Base-by-base conservation (phyloP, 345 rosid species). In the Gossypium thurberi region DNA sequence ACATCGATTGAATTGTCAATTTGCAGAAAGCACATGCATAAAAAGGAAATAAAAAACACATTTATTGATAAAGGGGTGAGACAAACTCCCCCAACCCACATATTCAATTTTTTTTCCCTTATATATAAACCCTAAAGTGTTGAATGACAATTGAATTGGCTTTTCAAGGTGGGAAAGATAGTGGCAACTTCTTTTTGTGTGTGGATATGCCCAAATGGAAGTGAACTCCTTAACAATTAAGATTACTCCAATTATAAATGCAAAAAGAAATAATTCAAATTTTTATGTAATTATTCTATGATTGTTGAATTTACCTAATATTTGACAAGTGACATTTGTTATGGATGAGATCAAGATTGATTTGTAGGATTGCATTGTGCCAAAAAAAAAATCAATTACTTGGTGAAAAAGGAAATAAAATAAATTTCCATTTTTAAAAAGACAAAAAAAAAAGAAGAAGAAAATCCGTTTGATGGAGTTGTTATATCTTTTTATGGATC, bases 331-430 rank as follows among this genome's bases (percentile, higher is more conserved):
- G 76, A 43, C 0, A n/a, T 8, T 42, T 11, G 58, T 52, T 1
- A 68, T 69, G 81, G 84, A 72, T 81, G 42, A 72, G 65, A 78
- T 75, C 77, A 44, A 71, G 47, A 10, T 3, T 69, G 70, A 43
- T 58, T 23, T 52, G 46, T 69, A 33, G 67, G 74, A 74, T 75
- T 74, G 77, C 78, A 80, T 21, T 23, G 7, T n/a, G 71, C 8
- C 4, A 53, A 5, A 33, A 25, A 53, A 12, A 20, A 21, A 0
- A 1, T 21, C 48, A 69, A 12, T 51, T 48, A 50, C 66, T 73
- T 52, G 59, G 21, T 18, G 56, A 21, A 61, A 61, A 73, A 73
- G 69, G 50, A 50, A 28, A 61, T 28, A 12, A n/a, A 63, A 40
- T 25, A 10, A 2, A 10, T 21, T 55, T 20, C 20, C 40, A 33